Percentiles rank a stretch among this genome's conserved stretches.
Conservation (phyloP, 441 rosid species). For the Eruca vesicaria region DNA sequence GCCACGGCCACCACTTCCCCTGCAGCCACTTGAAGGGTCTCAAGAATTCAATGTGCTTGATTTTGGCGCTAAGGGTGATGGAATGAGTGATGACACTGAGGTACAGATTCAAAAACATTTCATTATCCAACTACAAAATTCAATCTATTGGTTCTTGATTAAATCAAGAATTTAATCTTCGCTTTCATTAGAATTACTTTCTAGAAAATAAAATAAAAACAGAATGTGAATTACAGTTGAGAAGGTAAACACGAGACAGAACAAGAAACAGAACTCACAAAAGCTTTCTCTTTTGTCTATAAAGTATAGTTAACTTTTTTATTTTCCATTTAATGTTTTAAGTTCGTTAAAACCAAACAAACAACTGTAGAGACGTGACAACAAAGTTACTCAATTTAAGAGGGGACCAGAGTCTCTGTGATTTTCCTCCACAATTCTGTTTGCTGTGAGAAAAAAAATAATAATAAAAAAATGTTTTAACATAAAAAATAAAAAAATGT, state of each 20-base stretch:
- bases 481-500: not conserved
- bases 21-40: slow-evolving; percentile 36
- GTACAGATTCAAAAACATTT: slow-evolving; percentile 30
- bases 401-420: slow-evolving; percentile 34
- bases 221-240: slow-evolving; percentile 21
- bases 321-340: not conserved
- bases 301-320: not conserved
- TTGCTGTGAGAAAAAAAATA: not conserved
- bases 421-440: not conserved
- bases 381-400: slow-evolving; percentile 19
- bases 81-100: slow-evolving; percentile 77
- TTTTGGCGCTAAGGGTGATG: slow-evolving; percentile 84
- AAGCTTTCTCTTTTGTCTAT: slow-evolving; percentile 10
- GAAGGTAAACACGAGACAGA: slow-evolving; percentile 15
- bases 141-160: not conserved
- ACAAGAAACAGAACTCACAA: slow-evolving; percentile 18
- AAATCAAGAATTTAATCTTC: slow-evolving; percentile 13
- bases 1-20: slow-evolving; percentile 33
- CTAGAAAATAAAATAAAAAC: not conserved
- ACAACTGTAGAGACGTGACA: slow-evolving; percentile 22
- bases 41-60: slow-evolving; percentile 52
- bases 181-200: slow-evolving; percentile 5
- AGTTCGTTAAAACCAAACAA: not conserved
- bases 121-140: not conserved
- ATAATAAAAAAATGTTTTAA: not conserved